Evolutionary conservation across 257 asterid species (phyloP).

Genomic region (Capsicum chinense): DNA sequence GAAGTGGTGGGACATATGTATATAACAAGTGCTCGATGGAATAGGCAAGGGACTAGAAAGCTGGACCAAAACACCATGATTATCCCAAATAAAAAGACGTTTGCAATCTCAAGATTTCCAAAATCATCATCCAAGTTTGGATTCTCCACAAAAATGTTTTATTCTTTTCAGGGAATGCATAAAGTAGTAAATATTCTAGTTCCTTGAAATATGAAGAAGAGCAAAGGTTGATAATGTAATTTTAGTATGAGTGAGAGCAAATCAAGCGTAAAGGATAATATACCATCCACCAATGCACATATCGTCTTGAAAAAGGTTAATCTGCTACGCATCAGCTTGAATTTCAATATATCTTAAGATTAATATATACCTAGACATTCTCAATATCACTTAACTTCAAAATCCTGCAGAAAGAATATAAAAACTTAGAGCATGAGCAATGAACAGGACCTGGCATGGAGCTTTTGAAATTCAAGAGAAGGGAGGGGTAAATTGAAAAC

Average conservation of each 20-base stretch:
- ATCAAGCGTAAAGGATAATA: background rate
- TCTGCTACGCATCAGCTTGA: constrained; percentile 1
- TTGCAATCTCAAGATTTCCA: constrained; percentile 4
- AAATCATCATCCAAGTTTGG: constrained; percentile 14
- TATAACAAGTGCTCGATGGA: background rate
- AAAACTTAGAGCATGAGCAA: background rate
- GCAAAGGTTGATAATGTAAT: too few species aligned
- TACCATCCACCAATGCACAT: background rate
- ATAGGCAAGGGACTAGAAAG: background rate
- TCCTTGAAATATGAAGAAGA: background rate
- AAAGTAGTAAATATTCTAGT: background rate
- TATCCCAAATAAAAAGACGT: background rate
- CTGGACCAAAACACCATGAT: background rate
- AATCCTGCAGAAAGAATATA: background rate
- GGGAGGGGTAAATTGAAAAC: too few species aligned
- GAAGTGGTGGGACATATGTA: background rate
- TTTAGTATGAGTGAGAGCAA: background rate
- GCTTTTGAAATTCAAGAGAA: background rate
- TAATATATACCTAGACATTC: background rate
- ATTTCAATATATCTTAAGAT: background rate
- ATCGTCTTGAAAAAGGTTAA: constrained; percentile 2
- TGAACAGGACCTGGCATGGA: constrained; percentile 1
- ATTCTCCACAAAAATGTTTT: background rate
- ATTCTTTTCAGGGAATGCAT: constrained; percentile 13
- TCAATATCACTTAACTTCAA: background rate